Percentiles rank a stretch among this genome's conserved stretches.
Evolutionary conservation across 805 yeast genomes (phyloP).

Genomic region (Teunomyces funiuensis): DNA sequence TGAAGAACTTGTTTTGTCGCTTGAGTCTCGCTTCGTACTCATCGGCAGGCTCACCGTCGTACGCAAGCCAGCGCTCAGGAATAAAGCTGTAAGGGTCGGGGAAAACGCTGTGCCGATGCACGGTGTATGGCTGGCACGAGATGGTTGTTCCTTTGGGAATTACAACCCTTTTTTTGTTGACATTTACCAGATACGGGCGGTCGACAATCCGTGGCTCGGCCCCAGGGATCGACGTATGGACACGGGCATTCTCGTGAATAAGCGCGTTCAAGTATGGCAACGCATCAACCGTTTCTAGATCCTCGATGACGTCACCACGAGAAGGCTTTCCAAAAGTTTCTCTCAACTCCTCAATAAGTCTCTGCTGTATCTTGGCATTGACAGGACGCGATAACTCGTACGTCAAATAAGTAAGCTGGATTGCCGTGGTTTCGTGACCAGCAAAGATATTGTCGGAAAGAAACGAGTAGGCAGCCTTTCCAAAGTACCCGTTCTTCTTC

Average conservation of each 20-base stretch:
- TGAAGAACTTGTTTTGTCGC: constrained; percentile 51
- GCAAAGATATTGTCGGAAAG: constrained; percentile 68
- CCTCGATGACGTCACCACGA: constrained; percentile 19
- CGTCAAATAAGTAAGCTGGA: constrained; percentile 57
- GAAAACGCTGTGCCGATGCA: constrained; percentile 58
- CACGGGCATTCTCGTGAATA: constrained; percentile 57
- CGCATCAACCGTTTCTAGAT: constrained; percentile 47
- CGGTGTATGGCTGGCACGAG: constrained; percentile 64
- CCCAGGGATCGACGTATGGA: constrained; percentile 74
- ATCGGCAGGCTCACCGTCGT: constrained; percentile 28
- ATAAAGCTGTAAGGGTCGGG: constrained; percentile 50
- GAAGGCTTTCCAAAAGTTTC: constrained; percentile 32
- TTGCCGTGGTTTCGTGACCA: constrained; percentile 72
- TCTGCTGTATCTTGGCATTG: constrained; percentile 45
- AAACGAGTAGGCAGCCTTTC: constrained; percentile 38
- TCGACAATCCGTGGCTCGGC: constrained; percentile 60
- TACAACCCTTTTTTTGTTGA: constrained; percentile 16
- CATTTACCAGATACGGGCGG: constrained; percentile 21
- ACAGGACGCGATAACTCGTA: constrained; percentile 58
- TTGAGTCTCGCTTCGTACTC: constrained; percentile 38
- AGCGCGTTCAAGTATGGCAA: constrained; percentile 62
- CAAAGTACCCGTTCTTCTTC: constrained; percentile 30
- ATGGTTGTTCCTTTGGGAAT: constrained; percentile 57
- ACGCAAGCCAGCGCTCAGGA: constrained; percentile 65
- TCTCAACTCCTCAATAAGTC: constrained; percentile 47